Percentiles rank a stretch among this genome's conserved stretches.
Evolutionary conservation across 108 stramenopile genomes (phyloP).

Genomic region (Nannochloropsis oceanica): DNA sequence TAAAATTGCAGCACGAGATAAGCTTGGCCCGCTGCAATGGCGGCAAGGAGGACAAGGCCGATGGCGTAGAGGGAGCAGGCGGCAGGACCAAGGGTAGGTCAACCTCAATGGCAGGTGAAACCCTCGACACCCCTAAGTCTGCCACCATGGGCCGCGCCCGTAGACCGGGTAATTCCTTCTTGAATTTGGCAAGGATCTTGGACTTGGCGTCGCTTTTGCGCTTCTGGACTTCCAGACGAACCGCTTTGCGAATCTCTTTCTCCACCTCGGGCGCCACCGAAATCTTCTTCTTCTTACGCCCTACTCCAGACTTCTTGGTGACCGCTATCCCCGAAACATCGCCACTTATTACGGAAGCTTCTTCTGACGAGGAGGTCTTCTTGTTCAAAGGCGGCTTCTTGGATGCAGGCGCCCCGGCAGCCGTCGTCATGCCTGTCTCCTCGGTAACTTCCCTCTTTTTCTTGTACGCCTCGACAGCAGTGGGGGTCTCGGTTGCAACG

Average conservation of each 20-base stretch:
- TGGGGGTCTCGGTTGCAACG: neutral
- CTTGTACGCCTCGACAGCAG: neutral
- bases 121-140: neutral
- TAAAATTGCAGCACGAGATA: neutral
- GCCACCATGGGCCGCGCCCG: neutral
- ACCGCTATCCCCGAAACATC: neutral
- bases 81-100: neutral
- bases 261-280: neutral
- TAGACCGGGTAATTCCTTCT: neutral
- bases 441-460: neutral
- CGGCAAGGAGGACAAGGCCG: neutral
- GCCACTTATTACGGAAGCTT: neutral
- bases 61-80: neutral
- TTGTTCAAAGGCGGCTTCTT: neutral
- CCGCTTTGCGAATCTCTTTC: neutral
- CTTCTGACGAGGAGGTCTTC: neutral
- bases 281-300: neutral
- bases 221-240: neutral
- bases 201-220: neutral
- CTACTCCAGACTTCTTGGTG: neutral
- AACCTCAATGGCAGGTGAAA: neutral
- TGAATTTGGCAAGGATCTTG: neutral
- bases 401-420: neutral
- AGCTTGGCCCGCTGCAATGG: neutral
- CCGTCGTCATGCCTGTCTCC: neutral